phyloP scores from a whole-genome alignment of 495 filamentous ascomycete genomes.

The Penicillium psychrofluorescens region DNA sequence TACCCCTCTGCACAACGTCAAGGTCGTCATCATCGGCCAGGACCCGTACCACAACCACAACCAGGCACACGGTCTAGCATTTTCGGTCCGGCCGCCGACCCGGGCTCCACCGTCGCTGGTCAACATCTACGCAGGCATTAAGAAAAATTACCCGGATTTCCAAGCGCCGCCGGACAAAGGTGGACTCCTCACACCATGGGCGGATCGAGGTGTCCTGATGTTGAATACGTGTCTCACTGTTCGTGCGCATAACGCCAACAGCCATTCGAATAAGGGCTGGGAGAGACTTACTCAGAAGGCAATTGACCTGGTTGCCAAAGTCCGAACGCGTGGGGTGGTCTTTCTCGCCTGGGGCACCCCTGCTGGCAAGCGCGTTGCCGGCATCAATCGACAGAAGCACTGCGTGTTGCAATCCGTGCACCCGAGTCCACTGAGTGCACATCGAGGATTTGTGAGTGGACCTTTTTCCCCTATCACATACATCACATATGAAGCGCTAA shows the following conservation, averaged over 20 bases:
- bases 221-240: slow-evolving; percentile 93
- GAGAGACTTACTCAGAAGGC: slow-evolving; percentile 85
- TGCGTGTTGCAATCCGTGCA: slow-evolving; percentile 78
- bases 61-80: slow-evolving; percentile 92
- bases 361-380: slow-evolving; percentile 64
- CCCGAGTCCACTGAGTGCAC: slow-evolving; percentile 82
- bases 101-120: slow-evolving; percentile 76
- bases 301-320: slow-evolving; percentile 75
- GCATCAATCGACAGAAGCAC: slow-evolving; percentile 64
- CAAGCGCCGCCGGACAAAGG: slow-evolving; percentile 61
- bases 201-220: slow-evolving; percentile 81
- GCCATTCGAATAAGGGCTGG: slow-evolving; percentile 80
- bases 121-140: slow-evolving; percentile 85
- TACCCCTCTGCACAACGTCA: slow-evolving; percentile 80
- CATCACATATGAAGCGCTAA: neutral
- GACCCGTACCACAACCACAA: slow-evolving; percentile 95
- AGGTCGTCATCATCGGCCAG: slow-evolving; percentile 86
- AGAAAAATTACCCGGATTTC: slow-evolving; percentile 83
- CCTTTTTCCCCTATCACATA: neutral
- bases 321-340: slow-evolving; percentile 72
- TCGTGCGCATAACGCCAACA: slow-evolving; percentile 75
- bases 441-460: slow-evolving; percentile 58
- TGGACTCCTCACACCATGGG: slow-evolving; percentile 87
- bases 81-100: slow-evolving; percentile 87
- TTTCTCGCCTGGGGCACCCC: slow-evolving; percentile 90